Evolutionary conservation across 1,284 basidiomycete species (phyloP).

Genomic region (Earliella scabrosa): DNA sequence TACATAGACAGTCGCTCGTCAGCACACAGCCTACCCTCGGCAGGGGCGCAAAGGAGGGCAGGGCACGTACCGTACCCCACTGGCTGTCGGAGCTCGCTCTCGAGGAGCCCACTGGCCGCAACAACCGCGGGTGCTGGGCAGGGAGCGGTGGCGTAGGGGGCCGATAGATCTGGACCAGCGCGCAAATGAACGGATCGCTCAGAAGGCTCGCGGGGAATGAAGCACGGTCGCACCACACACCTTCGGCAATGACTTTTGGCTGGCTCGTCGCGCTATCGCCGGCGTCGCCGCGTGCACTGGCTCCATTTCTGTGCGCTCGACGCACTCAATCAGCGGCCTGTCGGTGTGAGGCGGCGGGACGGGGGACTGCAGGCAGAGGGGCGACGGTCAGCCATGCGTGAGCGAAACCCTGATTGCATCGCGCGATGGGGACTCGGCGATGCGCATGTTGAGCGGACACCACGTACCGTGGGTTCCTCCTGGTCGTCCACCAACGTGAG

Average conservation of each 20-base stretch:
- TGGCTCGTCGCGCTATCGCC: slow-evolving; percentile 11
- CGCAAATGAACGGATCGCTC: slow-evolving; percentile 4
- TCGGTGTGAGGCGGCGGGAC: slow-evolving; percentile 15
- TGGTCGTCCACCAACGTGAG: slow-evolving; percentile 15
- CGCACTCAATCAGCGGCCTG: slow-evolving; percentile 9
- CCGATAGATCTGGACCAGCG: slow-evolving; percentile 32
- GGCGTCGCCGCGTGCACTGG: slow-evolving; percentile 2
- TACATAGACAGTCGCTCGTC: no score
- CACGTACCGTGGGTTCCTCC: slow-evolving; percentile 15
- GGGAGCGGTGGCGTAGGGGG: slow-evolving; percentile 41
- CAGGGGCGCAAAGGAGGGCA: not conserved
- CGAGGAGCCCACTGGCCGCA: slow-evolving; percentile 16
- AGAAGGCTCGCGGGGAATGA: slow-evolving; percentile 11
- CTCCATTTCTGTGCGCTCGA: slow-evolving; percentile 7
- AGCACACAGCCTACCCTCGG: not conserved
- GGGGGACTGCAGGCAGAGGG: slow-evolving; percentile 19
- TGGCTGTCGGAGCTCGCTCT: slow-evolving; percentile 18
- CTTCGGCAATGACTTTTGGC: slow-evolving; percentile 23
- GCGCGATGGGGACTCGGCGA: slow-evolving; percentile 10
- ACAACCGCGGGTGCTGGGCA: slow-evolving; percentile 29
- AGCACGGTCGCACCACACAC: slow-evolving; percentile 11
- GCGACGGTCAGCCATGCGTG: slow-evolving; percentile 7
- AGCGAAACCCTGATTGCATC: slow-evolving; percentile 8
- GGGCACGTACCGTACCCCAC: slow-evolving; percentile 16
- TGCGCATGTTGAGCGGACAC: slow-evolving; percentile 6